Evolutionary conservation across 306 rosid genomes (phyloP), one percentile per base, ranked within the genome.

Genomic region (Trifolium dubium): DNA sequence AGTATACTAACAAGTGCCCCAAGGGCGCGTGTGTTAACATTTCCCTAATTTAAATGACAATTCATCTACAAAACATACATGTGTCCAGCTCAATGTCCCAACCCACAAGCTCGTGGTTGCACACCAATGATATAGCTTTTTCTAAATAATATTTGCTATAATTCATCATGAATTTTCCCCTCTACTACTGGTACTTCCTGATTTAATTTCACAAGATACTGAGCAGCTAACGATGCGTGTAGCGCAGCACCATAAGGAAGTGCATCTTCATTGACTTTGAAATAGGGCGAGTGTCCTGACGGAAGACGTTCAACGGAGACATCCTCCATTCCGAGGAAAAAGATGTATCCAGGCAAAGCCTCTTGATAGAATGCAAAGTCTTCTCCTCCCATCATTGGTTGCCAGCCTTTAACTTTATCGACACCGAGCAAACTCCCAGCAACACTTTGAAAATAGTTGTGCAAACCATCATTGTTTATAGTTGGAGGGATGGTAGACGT

Each of bases 181-280:
- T 75, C 81, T 6, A 61, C 76, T 50, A 50, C 79, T 15, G 83
- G 61, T 39, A 73, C 60, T 11, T 81, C 80, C 29, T 75, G 79
- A 43, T 69, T 85, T 74, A 69, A 28, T 70, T 86, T 85, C 8
- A 64, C 77, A 66, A 92, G 94, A 77, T 86, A 90, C 3, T 71
- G 74, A 32, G 79, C 60, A 31, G 98, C 97, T 64, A 94, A 72
- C 13, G 97, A 87, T 10, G 99, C 96, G 54, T 92, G 97, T 78
- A 94, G 92, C 32, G 99, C 96, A 76, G 97, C 99, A 40, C 99
- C 99, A 64, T 87, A 90, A 65, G 93, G 89, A 73, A 94, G 87
- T 43, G 64, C 92, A 37, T 88, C 96, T 85, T 94, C 99, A 4
- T 94, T 92, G 80, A 92, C 30, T 68, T 66, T 82, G 83, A 83